Base-by-base conservation (phyloP, 257 asterid species). In the Salvia rosmarinus region DNA sequence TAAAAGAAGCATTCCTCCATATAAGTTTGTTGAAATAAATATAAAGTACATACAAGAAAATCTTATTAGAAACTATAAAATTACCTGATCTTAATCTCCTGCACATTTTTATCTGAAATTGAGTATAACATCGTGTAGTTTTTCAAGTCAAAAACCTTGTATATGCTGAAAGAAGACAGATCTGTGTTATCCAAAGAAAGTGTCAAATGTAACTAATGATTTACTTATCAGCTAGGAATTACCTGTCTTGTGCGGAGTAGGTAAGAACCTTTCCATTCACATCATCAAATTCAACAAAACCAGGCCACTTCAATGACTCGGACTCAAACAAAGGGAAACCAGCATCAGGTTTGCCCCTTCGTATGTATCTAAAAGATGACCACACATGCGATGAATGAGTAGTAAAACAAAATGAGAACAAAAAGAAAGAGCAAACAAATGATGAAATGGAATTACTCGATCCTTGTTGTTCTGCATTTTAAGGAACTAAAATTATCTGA, bases 261-360 rank as follows among this genome's bases (percentile, higher is more conserved):
- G 98, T 91, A 57, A 95, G 96, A 67, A 95, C 99, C 82, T 95
- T 95, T 19, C 98, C 99, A 74, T 95, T 95, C 32, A 95, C 99
- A 57, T 95, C 99, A 77, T 95, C 99, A 71, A 95, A 95, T 83
- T 95, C 99, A 73, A 91, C 99, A 82, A 95, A 95, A 34, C 99
- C 98, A 11, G 99, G 99, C 98, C 98, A 95, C 83, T 91, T 95
- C 86, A 95, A 81, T 34, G 99, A 95, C 80, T 95, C 99, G 0
- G 96, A 85, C 83, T 95, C 99, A 68, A 95, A 95, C 19, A 95
- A 85, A 4, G 97, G 94, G 78, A 91, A 95, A 34, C 98, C 98
- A 30, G 96, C 98, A 88, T 95, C 96, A 57, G 97, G 98, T 81
- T 88, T 84, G 56, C 99, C 98, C 82, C 99, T 86, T 40, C 91